Percentiles rank a stretch among this genome's conserved stretches.
Conservation (phyloP, 2,329 filamentous ascomycete genomes). For the Sporothrix euskadiensis region DNA sequence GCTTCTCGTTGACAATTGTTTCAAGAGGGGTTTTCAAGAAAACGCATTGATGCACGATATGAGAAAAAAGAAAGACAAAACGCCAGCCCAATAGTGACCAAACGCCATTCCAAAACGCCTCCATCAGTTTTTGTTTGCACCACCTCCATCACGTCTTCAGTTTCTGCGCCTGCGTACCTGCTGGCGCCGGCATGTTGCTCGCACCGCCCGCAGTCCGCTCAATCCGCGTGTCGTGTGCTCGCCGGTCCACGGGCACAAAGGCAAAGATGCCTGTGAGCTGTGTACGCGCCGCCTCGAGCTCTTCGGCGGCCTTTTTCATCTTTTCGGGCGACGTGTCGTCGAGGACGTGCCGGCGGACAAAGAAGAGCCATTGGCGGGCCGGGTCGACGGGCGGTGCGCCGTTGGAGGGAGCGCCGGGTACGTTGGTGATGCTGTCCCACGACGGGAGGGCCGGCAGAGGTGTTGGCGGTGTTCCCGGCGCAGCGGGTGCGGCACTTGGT, state of each 20-base stretch:
- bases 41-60: not conserved
- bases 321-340: constrained; percentile 61
- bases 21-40: not conserved
- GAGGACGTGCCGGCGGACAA: constrained; percentile 54
- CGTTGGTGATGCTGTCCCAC: constrained; percentile 45
- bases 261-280: constrained; percentile 56
- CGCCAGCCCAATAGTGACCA: not conserved
- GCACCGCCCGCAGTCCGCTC: constrained; percentile 29
- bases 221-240: constrained; percentile 55
- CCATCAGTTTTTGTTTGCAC: not conserved
- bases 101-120: not conserved
- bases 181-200: constrained; percentile 21
- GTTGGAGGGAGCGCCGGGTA: not conserved
- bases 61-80: not conserved
- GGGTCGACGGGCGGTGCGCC: constrained; percentile 45
- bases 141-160: not conserved
- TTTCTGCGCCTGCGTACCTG: constrained; percentile 26
- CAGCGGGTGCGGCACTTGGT: constrained; percentile 31
- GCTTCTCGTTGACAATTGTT: not conserved
- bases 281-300: constrained; percentile 48
- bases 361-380: constrained; percentile 56
- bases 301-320: constrained; percentile 56
- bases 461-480: constrained; percentile 34
- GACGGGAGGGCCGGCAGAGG: constrained; percentile 47
- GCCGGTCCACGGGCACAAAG: constrained; percentile 54